Percentiles rank a stretch among this genome's conserved stretches.
phyloP scores from a whole-genome alignment of 495 filamentous ascomycete genomes.

The Peziza echinospora region DNA sequence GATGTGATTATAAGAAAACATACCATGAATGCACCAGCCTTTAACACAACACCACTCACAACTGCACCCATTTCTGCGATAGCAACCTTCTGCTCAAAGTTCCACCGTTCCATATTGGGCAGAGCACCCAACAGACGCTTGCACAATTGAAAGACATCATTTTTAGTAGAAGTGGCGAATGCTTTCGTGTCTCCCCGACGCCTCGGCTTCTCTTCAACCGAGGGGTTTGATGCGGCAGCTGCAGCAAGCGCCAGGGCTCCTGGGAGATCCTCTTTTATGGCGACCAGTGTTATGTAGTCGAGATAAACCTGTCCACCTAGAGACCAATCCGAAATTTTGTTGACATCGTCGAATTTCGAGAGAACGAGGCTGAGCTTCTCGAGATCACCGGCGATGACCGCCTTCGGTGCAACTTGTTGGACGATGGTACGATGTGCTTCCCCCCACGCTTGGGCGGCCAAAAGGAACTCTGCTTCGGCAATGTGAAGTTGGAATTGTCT shows the following conservation, averaged over 20 bases:
- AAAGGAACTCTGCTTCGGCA: constrained; percentile 42
- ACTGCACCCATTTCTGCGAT: constrained; percentile 54
- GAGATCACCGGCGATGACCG: constrained; percentile 60
- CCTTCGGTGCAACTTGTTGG: constrained; percentile 49
- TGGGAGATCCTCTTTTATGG: constrained; percentile 15
- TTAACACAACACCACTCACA: constrained; percentile 39
- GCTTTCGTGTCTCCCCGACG: constrained; percentile 9
- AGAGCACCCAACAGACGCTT: constrained; percentile 42
- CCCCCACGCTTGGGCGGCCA: constrained; percentile 49
- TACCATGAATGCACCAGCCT: constrained; percentile 39
- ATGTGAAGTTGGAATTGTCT: constrained; percentile 42
- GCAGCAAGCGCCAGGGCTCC: constrained; percentile 10
- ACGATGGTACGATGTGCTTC: constrained; percentile 71
- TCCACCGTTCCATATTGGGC: constrained; percentile 29
- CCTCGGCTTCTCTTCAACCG: constrained; percentile 16
- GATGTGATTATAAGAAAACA: constrained; percentile 16
- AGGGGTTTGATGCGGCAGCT: constrained; percentile 4
- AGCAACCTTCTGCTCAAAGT: constrained; percentile 32
- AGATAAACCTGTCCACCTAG: constrained; percentile 61
- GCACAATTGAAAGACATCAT: constrained; percentile 35
- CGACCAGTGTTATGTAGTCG: constrained; percentile 47
- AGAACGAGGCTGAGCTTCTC: constrained; percentile 39
- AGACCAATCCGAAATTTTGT: constrained; percentile 39
- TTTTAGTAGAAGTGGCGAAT: constrained; percentile 14
- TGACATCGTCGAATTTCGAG: constrained; percentile 38